Evolutionary conservation across 306 rosid genomes (phyloP), one percentile per base, ranked within the genome.

Genomic region (Prunus fruticosa): DNA sequence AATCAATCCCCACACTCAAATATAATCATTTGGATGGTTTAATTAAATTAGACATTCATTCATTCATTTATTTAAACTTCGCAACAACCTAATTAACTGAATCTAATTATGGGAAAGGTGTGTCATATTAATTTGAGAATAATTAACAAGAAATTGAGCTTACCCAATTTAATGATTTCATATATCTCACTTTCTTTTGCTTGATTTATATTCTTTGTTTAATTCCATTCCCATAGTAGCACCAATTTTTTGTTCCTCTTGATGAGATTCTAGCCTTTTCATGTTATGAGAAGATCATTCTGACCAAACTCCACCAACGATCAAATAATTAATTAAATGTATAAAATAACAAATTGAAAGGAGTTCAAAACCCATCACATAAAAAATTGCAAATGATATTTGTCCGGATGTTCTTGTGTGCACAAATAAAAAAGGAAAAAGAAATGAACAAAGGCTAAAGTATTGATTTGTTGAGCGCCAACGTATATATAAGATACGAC

Each of bases 401-500:
- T 85, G 75, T 74, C 45, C 46, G 43, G 81, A 62, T 62, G 51
- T 32, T 19, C 69, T 73, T 41, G 8, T 47, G 72, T 71, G 66
- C 43, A 56, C 76, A 62, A 63, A 38, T 38, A 30, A 34, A 32
- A 20, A 14, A 7, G 10, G 20, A 72, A 76, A 19, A 67, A 25
- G 49, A 53, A 74, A 23, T 2, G 30, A 64, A 67, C 47, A 83
- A 8, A 74, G 61, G 57, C 30, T 45, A 82, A 82, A 83, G 81
- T 82, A 86, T 88, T 86, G 85, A 79, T 78, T 81, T 60, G 82
- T 82, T 61, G 19, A 69, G 43, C 73, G 79, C 78, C 76, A 78
- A 9, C 67, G 66, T 74, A 80, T 83, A 81, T 74, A 74, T 67
- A 54, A 65, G 41, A 73, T 38, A 70, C 67, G 63, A 73, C 63